phyloP scores from a whole-genome alignment of 192 early-diverging fungal species.

The Linnemannia schmuckeri region DNA sequence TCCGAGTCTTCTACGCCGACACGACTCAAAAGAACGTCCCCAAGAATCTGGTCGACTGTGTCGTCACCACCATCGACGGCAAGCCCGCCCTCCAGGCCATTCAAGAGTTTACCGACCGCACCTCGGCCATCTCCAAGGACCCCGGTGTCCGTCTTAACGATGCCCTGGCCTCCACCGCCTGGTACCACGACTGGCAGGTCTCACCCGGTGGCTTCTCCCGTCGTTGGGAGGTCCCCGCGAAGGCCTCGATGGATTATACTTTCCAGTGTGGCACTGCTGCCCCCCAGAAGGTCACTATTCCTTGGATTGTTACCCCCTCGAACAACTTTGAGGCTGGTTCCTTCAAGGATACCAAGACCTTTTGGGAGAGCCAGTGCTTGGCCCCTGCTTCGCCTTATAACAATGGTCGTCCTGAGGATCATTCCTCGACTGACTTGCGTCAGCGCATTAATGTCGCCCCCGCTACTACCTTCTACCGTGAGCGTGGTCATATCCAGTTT shows the following conservation, averaged over 20 bases:
- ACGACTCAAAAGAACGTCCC: conserved; percentile 38
- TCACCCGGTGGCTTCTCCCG: conserved; percentile 39
- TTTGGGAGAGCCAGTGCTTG: conserved; percentile 44
- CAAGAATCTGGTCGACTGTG: conserved; percentile 45
- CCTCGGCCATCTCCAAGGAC: conserved; percentile 56
- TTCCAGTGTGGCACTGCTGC: conserved; percentile 25
- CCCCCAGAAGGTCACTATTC: conserved; percentile 33
- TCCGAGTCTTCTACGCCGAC: conserved; percentile 53
- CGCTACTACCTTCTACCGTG: conserved; percentile 28
- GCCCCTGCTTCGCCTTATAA: conserved; percentile 32
- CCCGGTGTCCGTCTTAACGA: conserved; percentile 59
- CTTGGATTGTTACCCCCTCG: conserved; percentile 47
- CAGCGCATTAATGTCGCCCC: conserved; percentile 11
- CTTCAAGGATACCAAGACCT: conserved; percentile 49
- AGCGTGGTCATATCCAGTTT: conserved; percentile 36
- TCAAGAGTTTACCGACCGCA: conserved; percentile 47
- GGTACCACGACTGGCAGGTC: conserved; percentile 50
- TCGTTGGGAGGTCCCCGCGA: conserved; percentile 49
- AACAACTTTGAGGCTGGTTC: conserved; percentile 30
- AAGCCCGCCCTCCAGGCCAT: conserved; percentile 45
- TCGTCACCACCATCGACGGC: conserved; percentile 49
- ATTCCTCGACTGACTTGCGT: not conserved
- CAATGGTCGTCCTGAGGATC: not conserved
- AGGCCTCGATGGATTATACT: conserved; percentile 45
- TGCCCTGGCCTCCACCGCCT: conserved; percentile 51